Evolutionary conservation across 768 basidiomycete genomes (phyloP).

Genomic region (Leccinum aurantiacum): DNA sequence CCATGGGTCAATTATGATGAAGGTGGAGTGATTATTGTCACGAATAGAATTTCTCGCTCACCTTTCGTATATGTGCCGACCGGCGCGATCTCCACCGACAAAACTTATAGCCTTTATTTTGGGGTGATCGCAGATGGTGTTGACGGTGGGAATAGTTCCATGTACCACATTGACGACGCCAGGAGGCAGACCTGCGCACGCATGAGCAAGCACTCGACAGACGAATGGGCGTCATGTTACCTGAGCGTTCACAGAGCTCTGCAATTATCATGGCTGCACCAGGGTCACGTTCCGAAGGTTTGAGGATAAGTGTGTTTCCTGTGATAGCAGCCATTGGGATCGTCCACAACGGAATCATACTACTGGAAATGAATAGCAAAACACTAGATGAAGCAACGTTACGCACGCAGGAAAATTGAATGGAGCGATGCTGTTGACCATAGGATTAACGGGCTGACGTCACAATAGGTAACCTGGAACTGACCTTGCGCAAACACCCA

Average conservation of each 20-base stretch:
- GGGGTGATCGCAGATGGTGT: slow-evolving; percentile 91
- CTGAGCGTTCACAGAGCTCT: slow-evolving; percentile 88
- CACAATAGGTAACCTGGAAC: slow-evolving; percentile 4
- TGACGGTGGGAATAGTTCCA: slow-evolving; percentile 86
- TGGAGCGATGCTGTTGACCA: slow-evolving; percentile 61
- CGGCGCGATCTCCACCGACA: slow-evolving; percentile 91
- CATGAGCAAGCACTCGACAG: not conserved
- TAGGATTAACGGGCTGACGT: slow-evolving; percentile 3
- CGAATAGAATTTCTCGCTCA: slow-evolving; percentile 22
- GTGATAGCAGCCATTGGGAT: slow-evolving; percentile 87
- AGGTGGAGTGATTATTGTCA: slow-evolving; percentile 2
- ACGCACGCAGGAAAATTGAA: slow-evolving; percentile 89
- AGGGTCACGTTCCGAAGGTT: slow-evolving; percentile 95
- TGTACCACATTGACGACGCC: slow-evolving; percentile 94
- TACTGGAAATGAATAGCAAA: slow-evolving; percentile 27
- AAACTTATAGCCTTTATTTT: slow-evolving; percentile 93
- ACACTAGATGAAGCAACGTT: not conserved
- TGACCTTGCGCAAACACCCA: slow-evolving; percentile 82
- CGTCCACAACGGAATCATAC: slow-evolving; percentile 97
- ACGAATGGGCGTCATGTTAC: slow-evolving; percentile 26
- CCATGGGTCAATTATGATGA: slow-evolving; percentile 7
- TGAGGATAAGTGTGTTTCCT: slow-evolving; percentile 92
- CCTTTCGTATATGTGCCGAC: slow-evolving; percentile 92
- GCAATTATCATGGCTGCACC: slow-evolving; percentile 98
- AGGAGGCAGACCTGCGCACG: slow-evolving; percentile 60